phyloP scores from a whole-genome alignment of 495 filamentous ascomycete genomes.

The Hypoxylon perforatum region DNA sequence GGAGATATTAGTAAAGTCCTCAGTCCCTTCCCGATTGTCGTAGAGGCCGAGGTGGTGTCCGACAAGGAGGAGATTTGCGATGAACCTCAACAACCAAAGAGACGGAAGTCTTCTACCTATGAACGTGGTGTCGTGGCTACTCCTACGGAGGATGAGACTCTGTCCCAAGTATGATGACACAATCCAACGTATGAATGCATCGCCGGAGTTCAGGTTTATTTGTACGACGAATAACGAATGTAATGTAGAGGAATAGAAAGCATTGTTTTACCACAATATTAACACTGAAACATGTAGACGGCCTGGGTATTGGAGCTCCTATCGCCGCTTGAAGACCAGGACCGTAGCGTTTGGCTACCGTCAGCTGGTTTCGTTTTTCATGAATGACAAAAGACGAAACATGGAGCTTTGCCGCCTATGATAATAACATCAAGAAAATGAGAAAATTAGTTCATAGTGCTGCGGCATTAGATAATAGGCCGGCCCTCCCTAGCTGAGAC shows the following conservation, averaged over 20 bases:
- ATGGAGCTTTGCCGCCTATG: neutral
- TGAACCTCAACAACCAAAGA: slow-evolving; percentile 48
- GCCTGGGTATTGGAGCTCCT: neutral
- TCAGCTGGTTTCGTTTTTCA: neutral
- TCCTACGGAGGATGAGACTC: neutral
- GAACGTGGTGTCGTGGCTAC: slow-evolving; percentile 50
- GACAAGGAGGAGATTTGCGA: slow-evolving; percentile 62
- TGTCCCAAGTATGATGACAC: neutral
- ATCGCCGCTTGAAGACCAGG: slow-evolving; percentile 8
- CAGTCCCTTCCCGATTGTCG: slow-evolving; percentile 67
- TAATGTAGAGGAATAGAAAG: slow-evolving; percentile 4
- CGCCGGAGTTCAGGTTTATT: slow-evolving; percentile 21
- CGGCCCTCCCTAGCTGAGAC: too few species aligned
- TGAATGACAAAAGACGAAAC: neutral
- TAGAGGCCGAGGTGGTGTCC: slow-evolving; percentile 60
- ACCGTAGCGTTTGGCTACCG: neutral
- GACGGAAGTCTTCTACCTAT: slow-evolving; percentile 57
- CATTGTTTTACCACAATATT: slow-evolving; percentile 1
- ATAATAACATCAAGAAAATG: neutral
- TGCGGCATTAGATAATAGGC: too few species aligned
- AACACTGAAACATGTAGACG: slow-evolving; percentile 13
- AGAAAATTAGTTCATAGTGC: too few species aligned
- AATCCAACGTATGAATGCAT: slow-evolving; percentile 16
- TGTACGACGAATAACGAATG: neutral
- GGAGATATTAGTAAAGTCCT: slow-evolving; percentile 74